Evolutionary conservation across 2,329 filamentous ascomycete genomes (phyloP), one percentile per base, ranked within the genome.

Genomic region (Magnaporthiopsis incrustans): DNA sequence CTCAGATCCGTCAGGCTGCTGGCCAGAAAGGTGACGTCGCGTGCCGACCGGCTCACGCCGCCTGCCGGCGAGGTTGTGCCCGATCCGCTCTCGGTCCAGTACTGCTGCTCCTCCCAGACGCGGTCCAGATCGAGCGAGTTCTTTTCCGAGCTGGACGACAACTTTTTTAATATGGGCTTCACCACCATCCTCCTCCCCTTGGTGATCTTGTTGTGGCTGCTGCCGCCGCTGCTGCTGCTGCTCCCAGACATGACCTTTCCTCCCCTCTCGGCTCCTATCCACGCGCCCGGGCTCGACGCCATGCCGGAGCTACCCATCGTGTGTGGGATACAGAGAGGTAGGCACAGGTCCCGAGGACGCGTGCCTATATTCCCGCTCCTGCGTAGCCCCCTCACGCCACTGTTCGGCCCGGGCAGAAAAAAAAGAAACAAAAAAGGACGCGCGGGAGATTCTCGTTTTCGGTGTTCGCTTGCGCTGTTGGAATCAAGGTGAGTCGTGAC

Each of bases 91-190:
- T 35, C 33, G 30, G 33, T 35, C 33, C 33, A 35, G 26, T 72
- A 74, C 66, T 78, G 74, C 69, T 85, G 82, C 66, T 87, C 84
- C 57, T 84, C 81, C 79, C 83, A 85, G 26, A 79, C 78, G 59
- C 85, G 81, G 71, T 87, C 82, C 67, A 88, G 73, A 69, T 89
- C 86, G 66, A 88, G 74, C 59, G 85, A 88, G 70, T 80, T 86
- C 76, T 86, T 86, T 68, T 86, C 84, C 68, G 83, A 85, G 61
- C 81, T 78, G 50, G 79, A 75, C 4, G 30, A 27, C 66, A 82
- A 72, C 72, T 86, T 87, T 73, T 86, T 86, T 63, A 88, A 75
- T 59, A 88, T 87, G 12, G 85, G 85, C 74, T 86, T 87, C 67
- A 85, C 82, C 65, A 77, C 77, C 65, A 76, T 76, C 68, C 80